phyloP scores from a whole-genome alignment of 164 flowering plant genomes.

The Aristolochia contorta region DNA sequence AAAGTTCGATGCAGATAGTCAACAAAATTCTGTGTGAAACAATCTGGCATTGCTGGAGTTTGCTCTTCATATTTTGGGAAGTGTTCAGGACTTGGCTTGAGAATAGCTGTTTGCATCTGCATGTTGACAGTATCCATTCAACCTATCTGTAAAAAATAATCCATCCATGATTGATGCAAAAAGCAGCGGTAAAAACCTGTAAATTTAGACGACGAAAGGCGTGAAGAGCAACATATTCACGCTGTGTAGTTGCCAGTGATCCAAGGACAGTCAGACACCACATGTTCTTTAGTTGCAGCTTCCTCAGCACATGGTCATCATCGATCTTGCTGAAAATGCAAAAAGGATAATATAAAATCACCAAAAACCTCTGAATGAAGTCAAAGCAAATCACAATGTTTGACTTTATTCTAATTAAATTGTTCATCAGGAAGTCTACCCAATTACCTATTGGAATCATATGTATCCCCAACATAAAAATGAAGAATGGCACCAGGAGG shows the following conservation, averaged over 20 bases:
- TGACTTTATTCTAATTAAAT: not conserved
- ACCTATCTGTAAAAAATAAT: not conserved
- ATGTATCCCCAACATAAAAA: constrained; percentile 82
- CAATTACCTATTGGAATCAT: not conserved
- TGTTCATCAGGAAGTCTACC: not conserved
- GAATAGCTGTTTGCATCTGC: constrained; percentile 97
- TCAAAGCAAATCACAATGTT: not conserved
- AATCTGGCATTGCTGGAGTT: constrained; percentile 91
- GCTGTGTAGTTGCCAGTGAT: constrained; percentile 90
- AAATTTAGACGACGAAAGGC: constrained; percentile 84
- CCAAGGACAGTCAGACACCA: constrained; percentile 96
- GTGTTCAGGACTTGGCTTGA: constrained; percentile 80
- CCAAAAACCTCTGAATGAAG: not conserved
- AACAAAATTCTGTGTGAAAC: constrained; percentile 81
- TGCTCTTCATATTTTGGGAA: constrained; percentile 93
- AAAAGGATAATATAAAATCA: not conserved
- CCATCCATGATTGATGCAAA: not conserved
- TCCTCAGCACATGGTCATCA: constrained; percentile 66
- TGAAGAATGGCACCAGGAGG: constrained; percentile 87
- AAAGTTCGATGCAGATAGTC: constrained; percentile 66
- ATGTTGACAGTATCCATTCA: constrained; percentile 2
- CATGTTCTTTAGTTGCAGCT: constrained; percentile 51
- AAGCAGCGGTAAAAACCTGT: constrained; percentile 39
- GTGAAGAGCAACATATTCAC: constrained; percentile 92
- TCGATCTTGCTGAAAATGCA: constrained; percentile 41